Percentiles rank a stretch among this genome's conserved stretches.
Conservation (phyloP, 805 yeast species). For the Kodamaea neixiangensis region DNA sequence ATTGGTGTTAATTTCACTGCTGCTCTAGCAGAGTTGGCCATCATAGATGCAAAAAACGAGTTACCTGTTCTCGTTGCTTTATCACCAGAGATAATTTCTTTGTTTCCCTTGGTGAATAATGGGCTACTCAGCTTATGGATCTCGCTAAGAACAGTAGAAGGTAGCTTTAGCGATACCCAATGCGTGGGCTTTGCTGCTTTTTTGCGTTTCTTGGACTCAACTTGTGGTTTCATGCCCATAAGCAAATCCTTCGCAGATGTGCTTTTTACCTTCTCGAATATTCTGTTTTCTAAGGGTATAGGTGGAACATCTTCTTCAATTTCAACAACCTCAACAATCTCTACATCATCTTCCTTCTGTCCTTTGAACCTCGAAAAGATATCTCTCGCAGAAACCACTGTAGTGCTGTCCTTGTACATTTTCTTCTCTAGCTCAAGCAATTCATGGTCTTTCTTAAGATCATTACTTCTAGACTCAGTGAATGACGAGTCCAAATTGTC, state of each 20-base stretch:
- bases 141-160: constrained; percentile 25
- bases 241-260: constrained; percentile 36
- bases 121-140: constrained; percentile 31
- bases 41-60: constrained; percentile 41
- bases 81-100: background rate
- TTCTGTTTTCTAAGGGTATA: constrained; percentile 21
- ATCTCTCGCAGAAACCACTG: constrained; percentile 22
- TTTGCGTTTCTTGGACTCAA: constrained; percentile 5
- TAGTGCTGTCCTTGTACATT: constrained; percentile 17
- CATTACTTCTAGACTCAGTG: constrained; percentile 16
- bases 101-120: constrained; percentile 28
- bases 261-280: constrained; percentile 21
- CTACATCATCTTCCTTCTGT: constrained; percentile 3
- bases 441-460: constrained; percentile 19
- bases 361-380: constrained; percentile 17
- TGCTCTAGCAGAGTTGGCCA: constrained; percentile 29
- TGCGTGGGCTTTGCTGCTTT: background rate
- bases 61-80: constrained; percentile 2
- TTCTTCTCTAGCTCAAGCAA: constrained; percentile 25
- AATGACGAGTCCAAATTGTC: constrained; percentile 13
- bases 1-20: constrained; percentile 29
- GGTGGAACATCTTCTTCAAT: constrained; percentile 5
- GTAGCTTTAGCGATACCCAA: constrained; percentile 26
- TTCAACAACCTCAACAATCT: constrained; percentile 4
- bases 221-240: constrained; percentile 2